These are phyloP conservation scores for Paratinospora sagittata DNA, from an alignment of 164 flowering plant species.

Conservation along the genomic window DNA sequence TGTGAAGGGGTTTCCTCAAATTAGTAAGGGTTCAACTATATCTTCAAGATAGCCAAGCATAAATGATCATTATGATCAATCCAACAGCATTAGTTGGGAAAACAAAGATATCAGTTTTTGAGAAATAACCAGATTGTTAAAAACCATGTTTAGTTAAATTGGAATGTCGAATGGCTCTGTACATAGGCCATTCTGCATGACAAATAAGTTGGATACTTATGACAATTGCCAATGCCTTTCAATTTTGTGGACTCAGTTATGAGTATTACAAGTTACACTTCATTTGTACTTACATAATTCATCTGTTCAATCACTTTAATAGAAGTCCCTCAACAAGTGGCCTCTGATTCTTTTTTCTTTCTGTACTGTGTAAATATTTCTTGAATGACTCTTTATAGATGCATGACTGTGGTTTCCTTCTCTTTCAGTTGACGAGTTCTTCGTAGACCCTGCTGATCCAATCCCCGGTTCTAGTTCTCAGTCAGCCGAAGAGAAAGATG, in stretches of 20 bases:
- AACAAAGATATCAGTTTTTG: neutral
- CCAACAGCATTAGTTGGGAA: too few species aligned
- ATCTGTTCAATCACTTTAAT: neutral
- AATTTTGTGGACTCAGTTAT: too few species aligned
- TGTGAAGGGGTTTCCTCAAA: neutral
- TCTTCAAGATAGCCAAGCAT: too few species aligned
- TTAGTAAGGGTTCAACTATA: neutral
- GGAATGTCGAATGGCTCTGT: too few species aligned
- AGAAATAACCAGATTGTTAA: neutral
- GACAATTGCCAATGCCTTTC: too few species aligned
- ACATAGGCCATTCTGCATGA: too few species aligned
- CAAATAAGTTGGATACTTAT: too few species aligned
- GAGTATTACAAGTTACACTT: neutral
- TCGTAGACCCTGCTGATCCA: conserved; percentile 49
- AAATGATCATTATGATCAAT: too few species aligned
- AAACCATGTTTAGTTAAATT: neutral
- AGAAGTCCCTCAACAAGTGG: neutral
- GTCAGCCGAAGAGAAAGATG: conserved; percentile 39
- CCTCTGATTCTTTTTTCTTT: too few species aligned
- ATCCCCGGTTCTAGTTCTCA: conserved; percentile 48
- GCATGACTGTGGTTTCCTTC: conserved; percentile 28
- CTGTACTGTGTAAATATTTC: too few species aligned
- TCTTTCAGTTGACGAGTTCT: conserved; percentile 76
- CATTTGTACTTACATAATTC: neutral
- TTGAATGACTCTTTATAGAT: conserved; percentile 50